Conservation (phyloP, 192 early-diverging fungal species). For the Umbelopsis vinacea region DNA sequence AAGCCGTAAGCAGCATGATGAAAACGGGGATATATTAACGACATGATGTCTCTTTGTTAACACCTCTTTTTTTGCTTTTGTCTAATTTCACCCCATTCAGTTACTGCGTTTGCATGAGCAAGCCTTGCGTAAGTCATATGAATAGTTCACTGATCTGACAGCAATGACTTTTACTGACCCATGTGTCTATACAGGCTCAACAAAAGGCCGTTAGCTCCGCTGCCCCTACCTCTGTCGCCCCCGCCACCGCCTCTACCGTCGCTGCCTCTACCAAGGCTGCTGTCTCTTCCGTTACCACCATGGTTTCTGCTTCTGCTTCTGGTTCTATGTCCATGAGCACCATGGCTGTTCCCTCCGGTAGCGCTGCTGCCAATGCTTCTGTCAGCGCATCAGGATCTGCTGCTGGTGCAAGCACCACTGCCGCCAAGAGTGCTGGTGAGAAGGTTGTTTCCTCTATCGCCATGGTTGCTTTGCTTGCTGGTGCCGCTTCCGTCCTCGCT, state of each 20-base stretch:
- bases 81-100: too few relatives aligned
- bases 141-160: background rate
- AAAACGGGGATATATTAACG: background rate
- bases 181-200: background rate
- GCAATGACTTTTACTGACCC: background rate
- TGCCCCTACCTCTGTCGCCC: conserved; percentile 29
- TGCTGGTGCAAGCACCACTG: background rate
- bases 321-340: background rate
- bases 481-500: conserved; percentile 10
- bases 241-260: conserved; percentile 29
- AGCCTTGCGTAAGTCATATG: conserved; percentile 14
- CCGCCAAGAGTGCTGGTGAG: background rate
- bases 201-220: background rate
- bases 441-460: conserved; percentile 6
- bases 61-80: background rate
- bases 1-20: conserved; percentile 11
- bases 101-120: conserved; percentile 30
- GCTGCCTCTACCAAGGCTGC: conserved; percentile 1
- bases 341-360: background rate
- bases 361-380: background rate
- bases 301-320: background rate
- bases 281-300: background rate
- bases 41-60: background rate
- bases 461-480: conserved; percentile 9
- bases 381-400: too few relatives aligned